phyloP scores from a whole-genome alignment of 108 stramenopile genomes.

The Cyclotella cryptica region DNA sequence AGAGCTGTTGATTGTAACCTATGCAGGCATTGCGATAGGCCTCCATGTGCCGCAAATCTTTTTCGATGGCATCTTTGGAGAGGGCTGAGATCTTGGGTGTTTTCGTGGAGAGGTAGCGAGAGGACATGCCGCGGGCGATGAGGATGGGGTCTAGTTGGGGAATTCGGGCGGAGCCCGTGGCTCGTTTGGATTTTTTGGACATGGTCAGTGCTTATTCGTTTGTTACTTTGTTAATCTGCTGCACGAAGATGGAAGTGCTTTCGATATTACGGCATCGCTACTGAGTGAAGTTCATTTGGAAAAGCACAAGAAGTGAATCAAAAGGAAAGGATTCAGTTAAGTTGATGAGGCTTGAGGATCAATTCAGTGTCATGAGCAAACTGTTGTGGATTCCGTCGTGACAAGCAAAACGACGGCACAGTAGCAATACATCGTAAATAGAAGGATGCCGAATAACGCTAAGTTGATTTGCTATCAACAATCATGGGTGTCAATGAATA shows the following conservation, averaged over 20 bases:
- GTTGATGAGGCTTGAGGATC: too few relatives aligned
- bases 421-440: too few relatives aligned
- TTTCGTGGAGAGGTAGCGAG: conserved; percentile 69
- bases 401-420: too few relatives aligned
- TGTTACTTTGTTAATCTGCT: background rate
- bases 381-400: too few relatives aligned
- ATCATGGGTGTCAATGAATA: too few relatives aligned
- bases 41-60: conserved; percentile 86
- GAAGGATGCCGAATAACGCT: too few relatives aligned
- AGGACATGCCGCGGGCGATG: conserved; percentile 78
- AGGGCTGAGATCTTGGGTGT: conserved; percentile 50
- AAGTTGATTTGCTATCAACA: too few relatives aligned
- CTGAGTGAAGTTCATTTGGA: too few relatives aligned
- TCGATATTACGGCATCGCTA: too few relatives aligned
- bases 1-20: conserved; percentile 79
- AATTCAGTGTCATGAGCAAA: too few relatives aligned
- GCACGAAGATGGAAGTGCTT: background rate
- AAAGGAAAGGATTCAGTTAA: too few relatives aligned
- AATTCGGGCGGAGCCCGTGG: conserved; percentile 10
- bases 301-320: too few relatives aligned
- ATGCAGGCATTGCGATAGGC: conserved; percentile 76
- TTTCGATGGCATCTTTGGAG: conserved; percentile 70
- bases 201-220: background rate
- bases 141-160: conserved; percentile 57
- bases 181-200: conserved; percentile 18